Evolutionary conservation across 441 rosid species (phyloP), one percentile per base, ranked within the genome.

Genomic region (Codiaeum variegatum): DNA sequence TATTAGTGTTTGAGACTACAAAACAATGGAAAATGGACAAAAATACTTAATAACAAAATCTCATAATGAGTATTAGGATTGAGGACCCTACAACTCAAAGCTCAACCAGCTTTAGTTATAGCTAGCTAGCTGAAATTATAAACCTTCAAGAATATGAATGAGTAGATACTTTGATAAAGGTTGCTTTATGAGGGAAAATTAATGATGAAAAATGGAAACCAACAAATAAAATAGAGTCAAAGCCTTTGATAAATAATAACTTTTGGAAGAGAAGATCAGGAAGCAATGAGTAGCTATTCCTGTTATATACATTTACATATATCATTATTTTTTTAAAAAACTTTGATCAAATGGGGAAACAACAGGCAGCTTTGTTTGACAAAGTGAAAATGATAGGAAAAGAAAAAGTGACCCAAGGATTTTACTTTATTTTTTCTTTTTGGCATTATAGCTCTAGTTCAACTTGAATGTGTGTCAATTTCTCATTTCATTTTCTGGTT

Each of bases 311-410:
- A 52, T 21, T 67, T 36, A 44, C 18, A 12, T 44, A 10, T 44
- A 44, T 10, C 19, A 10, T 54, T 31, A 52, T 36, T 49, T 47
- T 38, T 21, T 56, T 55, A n/a, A n/a, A n/a, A n/a, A 38, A 40
- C 15, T 13, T 36, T 51, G 44, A 29, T 51, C 12, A 64, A 64
- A 42, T 64, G 68, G 52, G 68, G 51, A 67, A n/a, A n/a, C n/a
- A n/a, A 31, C 9, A 31, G 46, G 46, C 44, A 51, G 70, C 60
- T 67, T 49, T 67, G 16, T 49, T 46, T 67, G 71, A 67, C 59
- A 51, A 67, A 40, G 36, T 67, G 71, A 67, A 67, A 51, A 67
- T 67, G 71, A 67, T 49, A 42, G 49, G 5, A 23, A 69, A 12
- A 38, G 40, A 56, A 34, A 51, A 67, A 6, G 7, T 29, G 26